phyloP scores from a whole-genome alignment of 345 rosid genomes.

The Lepidium aucheri region DNA sequence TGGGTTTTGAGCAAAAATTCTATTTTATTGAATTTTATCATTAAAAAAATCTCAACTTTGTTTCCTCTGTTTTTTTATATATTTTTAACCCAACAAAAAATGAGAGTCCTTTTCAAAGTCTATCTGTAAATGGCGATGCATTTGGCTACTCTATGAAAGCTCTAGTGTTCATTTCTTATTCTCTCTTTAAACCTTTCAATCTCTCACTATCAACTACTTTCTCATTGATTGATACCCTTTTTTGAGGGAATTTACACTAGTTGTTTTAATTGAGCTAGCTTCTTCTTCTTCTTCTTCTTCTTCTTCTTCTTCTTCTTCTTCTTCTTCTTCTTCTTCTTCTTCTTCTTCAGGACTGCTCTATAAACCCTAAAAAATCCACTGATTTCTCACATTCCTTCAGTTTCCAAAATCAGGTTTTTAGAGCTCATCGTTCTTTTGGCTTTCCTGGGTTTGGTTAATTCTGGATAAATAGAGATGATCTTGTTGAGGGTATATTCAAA shows the following conservation, averaged over 20 bases:
- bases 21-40: background rate
- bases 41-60: constrained; percentile 21
- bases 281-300: too few relatives aligned
- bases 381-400: constrained; percentile 12
- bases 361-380: constrained; percentile 2
- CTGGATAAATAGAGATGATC: constrained; percentile 19
- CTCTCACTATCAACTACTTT: constrained; percentile 24
- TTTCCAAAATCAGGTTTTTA: constrained; percentile 12
- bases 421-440: constrained; percentile 16
- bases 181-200: background rate
- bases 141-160: constrained; percentile 28
- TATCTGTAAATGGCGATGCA: constrained; percentile 32
- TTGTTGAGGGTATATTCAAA: constrained; percentile 21
- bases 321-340: too few relatives aligned
- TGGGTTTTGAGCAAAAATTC: constrained; percentile 12
- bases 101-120: constrained; percentile 36
- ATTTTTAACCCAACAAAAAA: background rate
- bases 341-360: constrained; percentile 12
- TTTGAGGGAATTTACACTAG: background rate
- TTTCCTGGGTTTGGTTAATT: constrained; percentile 27
- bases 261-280: constrained; percentile 26
- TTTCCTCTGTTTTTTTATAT: constrained; percentile 14
- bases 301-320: too few relatives aligned
- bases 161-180: constrained; percentile 20
- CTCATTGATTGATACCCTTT: constrained; percentile 13